phyloP scores from a whole-genome alignment of 345 rosid genomes.

The Erucastrum elatum region DNA sequence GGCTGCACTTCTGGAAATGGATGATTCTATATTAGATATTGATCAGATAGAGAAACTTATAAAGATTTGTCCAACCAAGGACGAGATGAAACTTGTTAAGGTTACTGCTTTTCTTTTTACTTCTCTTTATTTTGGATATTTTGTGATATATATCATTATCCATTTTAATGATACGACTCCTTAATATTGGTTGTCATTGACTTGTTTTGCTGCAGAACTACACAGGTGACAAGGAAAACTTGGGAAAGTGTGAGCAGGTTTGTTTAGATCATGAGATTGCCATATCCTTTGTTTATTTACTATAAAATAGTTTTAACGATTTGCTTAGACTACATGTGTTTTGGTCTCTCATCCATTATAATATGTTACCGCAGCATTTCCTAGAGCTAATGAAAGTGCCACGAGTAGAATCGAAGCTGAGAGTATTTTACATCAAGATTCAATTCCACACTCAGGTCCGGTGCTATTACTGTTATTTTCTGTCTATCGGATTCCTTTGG shows the following conservation, averaged over 20 bases:
- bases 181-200: slow-evolving; percentile 22
- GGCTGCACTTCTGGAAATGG: slow-evolving; percentile 97
- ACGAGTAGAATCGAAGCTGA: slow-evolving; percentile 89
- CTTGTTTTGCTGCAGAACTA: slow-evolving; percentile 53
- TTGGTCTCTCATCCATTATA: slow-evolving; percentile 30
- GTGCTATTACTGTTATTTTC: slow-evolving; percentile 34
- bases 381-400: slow-evolving; percentile 98
- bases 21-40: slow-evolving; percentile 78
- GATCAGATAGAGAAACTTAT: slow-evolving; percentile 97
- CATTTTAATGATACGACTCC: background rate
- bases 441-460: slow-evolving; percentile 93
- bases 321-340: background rate
- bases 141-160: slow-evolving; percentile 14
- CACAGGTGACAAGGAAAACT: slow-evolving; percentile 71
- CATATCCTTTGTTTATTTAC: background rate
- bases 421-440: slow-evolving; percentile 97
- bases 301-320: background rate
- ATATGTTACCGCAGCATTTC: slow-evolving; percentile 56
- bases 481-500: background rate
- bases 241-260: slow-evolving; percentile 99
- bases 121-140: background rate
- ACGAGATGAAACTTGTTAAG: slow-evolving; percentile 97
- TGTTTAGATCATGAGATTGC: slow-evolving; percentile 26
- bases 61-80: slow-evolving; percentile 95
- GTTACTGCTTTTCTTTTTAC: slow-evolving; percentile 38